These are phyloP conservation scores for Neoboletus brunneissimus DNA, from an alignment of 768 basidiomycete species.

Conservation along the genomic window DNA sequence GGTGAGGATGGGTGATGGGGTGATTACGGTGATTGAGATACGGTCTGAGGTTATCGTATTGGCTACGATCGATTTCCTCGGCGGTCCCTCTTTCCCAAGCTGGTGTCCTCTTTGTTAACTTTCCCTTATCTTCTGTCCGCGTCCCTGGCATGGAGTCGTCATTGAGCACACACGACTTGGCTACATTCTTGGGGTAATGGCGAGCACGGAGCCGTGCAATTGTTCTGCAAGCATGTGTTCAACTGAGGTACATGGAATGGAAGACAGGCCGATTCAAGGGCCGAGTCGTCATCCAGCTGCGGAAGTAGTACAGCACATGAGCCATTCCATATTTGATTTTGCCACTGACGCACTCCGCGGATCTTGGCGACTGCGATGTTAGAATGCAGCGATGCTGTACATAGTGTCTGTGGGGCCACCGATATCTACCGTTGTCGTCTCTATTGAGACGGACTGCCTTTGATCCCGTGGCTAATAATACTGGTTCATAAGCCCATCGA, in stretches of 20 bases:
- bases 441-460: constrained; percentile 8
- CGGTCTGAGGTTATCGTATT: constrained; percentile 10
- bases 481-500: not conserved
- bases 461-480: constrained; percentile 13
- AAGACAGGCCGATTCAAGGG: constrained; percentile 6
- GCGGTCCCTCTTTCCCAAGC: constrained; percentile 17
- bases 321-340: constrained; percentile 11
- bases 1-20: not conserved
- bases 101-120: constrained; percentile 2
- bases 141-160: constrained; percentile 5
- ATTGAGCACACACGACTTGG: not conserved
- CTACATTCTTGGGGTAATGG: constrained; percentile 14
- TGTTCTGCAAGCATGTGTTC: constrained; percentile 4
- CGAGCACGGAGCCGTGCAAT: constrained; percentile 3
- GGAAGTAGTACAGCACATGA: constrained; percentile 12
- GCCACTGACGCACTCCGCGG: constrained; percentile 16
- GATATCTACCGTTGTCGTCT: not conserved
- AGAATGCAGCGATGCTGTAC: constrained; percentile 12
- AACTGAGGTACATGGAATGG: constrained; percentile 15
- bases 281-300: constrained; percentile 5
- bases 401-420: constrained; percentile 6
- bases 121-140: not conserved
- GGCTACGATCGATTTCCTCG: constrained; percentile 11
- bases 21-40: constrained; percentile 10
- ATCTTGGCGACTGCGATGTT: constrained; percentile 8